phyloP scores from a whole-genome alignment of 139 green algal genomes.

The Auxenochlorella pyrenoidosa region DNA sequence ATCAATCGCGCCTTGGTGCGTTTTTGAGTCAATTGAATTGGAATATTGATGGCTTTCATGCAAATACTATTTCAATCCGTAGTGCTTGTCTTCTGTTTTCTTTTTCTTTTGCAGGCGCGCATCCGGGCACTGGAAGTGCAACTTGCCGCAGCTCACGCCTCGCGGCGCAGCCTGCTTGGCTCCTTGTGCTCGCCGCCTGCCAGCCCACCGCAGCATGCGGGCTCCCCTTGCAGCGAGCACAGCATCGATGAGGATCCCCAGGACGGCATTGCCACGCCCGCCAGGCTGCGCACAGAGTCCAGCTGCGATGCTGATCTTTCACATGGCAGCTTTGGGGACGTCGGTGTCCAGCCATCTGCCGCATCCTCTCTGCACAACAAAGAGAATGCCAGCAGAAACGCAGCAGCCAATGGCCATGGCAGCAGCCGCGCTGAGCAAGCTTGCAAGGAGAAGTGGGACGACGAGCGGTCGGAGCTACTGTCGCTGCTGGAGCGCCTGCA shows the following conservation, averaged over 20 bases:
- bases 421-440: background rate
- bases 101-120: background rate
- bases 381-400: slow-evolving; percentile 6
- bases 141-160: background rate
- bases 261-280: background rate
- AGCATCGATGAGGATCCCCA: background rate
- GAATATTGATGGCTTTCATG: too few relatives aligned
- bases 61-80: too few relatives aligned
- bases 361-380: background rate
- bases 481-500: slow-evolving; percentile 31
- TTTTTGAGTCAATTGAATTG: too few relatives aligned
- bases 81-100: background rate
- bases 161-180: background rate
- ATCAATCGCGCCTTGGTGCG: too few relatives aligned
- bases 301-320: background rate
- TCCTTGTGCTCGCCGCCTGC: background rate
- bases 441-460: slow-evolving; percentile 2
- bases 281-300: background rate
- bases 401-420: background rate
- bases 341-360: background rate
- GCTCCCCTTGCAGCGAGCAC: background rate
- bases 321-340: background rate
- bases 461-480: slow-evolving; percentile 33
- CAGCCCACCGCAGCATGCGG: background rate
- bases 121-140: slow-evolving; percentile 5